Conservation (phyloP, 2,329 filamentous ascomycete species). For the Monosporascus sp. region DNA sequence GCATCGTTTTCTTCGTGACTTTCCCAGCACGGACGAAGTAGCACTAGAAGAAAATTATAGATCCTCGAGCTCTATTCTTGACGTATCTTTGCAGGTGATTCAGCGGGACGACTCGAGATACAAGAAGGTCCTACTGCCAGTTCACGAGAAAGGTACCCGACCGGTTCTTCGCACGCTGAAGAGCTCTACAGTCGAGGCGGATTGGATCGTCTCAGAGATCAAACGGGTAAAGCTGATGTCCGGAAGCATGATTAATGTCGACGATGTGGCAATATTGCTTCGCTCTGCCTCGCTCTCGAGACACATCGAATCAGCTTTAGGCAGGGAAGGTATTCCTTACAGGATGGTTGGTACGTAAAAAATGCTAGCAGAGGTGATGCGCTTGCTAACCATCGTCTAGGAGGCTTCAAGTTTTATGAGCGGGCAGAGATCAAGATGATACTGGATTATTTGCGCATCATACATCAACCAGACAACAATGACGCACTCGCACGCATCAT, state of each 20-base stretch:
- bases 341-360: conserved; percentile 68
- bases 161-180: conserved; percentile 76
- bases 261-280: conserved; percentile 83
- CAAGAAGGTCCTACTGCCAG: conserved; percentile 71
- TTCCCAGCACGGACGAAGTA: conserved; percentile 72
- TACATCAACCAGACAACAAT: conserved; percentile 80
- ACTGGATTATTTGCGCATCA: conserved; percentile 80
- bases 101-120: conserved; percentile 81
- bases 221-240: conserved; percentile 64
- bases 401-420: conserved; percentile 86
- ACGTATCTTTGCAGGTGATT: conserved; percentile 77
- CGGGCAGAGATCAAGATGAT: conserved; percentile 81
- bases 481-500: conserved; percentile 80
- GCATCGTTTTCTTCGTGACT: conserved; percentile 69
- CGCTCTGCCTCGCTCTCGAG: conserved; percentile 77
- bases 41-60: conserved; percentile 92
- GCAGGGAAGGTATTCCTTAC: conserved; percentile 77
- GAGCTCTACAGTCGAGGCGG: conserved; percentile 66
- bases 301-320: conserved; percentile 78
- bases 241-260: conserved; percentile 64
- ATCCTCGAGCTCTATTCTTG: conserved; percentile 79
- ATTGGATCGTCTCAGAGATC: conserved; percentile 86
- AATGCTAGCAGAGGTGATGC: not conserved
- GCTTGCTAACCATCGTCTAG: conserved; percentile 20
- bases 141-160: conserved; percentile 71